These are phyloP conservation scores for Ustilago vetiveriae DNA, from an alignment of 1,284 basidiomycete species.

Conservation along the genomic window DNA sequence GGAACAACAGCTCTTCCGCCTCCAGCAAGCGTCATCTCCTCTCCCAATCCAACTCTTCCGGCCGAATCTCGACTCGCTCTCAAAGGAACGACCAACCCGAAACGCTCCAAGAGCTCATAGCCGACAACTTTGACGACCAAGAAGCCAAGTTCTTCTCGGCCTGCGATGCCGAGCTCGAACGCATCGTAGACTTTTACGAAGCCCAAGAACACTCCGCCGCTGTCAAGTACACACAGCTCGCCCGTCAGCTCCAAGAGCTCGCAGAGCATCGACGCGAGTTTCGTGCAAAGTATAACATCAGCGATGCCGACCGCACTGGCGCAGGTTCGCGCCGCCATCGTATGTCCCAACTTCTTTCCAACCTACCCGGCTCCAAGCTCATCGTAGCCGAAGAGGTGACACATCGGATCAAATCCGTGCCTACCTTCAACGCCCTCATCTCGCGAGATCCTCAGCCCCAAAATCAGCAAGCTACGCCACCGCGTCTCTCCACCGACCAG, in stretches of 20 bases:
- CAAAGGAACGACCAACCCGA: constrained; percentile 18
- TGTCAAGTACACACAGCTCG: constrained; percentile 72
- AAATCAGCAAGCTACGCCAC: background rate
- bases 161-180: constrained; percentile 53
- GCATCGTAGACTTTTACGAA: constrained; percentile 74
- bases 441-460: background rate
- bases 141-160: constrained; percentile 74
- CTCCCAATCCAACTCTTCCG: constrained; percentile 7
- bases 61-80: constrained; percentile 17
- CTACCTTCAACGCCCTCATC: background rate
- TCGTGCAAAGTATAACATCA: constrained; percentile 44
- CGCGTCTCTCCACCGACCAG: constrained; percentile 10
- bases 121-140: constrained; percentile 74
- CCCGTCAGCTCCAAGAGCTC: constrained; percentile 73
- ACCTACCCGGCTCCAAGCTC: constrained; percentile 18
- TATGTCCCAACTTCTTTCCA: constrained; percentile 31
- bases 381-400: constrained; percentile 13
- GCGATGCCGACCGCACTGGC: constrained; percentile 14
- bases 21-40: constrained; percentile 18
- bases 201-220: constrained; percentile 78
- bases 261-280: constrained; percentile 62
- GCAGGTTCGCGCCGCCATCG: constrained; percentile 7
- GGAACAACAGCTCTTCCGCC: constrained; percentile 11
- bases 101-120: constrained; percentile 37
- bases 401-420: constrained; percentile 13